Evolutionary conservation across 2,329 filamentous ascomycete species (phyloP), one percentile per base, ranked within the genome.

Genomic region (Aspergillus terreus): DNA sequence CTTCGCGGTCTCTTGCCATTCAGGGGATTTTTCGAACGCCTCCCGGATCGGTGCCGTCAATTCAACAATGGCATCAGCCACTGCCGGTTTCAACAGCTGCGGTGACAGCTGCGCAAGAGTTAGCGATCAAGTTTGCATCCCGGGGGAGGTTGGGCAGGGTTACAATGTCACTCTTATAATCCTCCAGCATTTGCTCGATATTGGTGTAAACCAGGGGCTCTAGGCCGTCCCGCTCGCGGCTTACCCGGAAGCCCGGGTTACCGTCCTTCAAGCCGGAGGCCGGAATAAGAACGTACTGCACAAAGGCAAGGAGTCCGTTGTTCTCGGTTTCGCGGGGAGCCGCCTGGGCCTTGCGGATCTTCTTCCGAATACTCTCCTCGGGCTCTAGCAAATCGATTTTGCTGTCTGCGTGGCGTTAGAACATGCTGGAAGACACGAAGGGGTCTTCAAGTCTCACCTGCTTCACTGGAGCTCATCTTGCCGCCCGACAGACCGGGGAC

Each of bases 381-480:
- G 81, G 60, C 65, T 97, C 94, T 15, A 97, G 82, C n/a, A 97
- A 79, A 66, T 97, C 94, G 59, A 97, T 68, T 61, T 89, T 86
- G 53, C 83, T 81, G 17, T 78, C 71, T 72, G 57, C 51, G 40
- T 2, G 12, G 12, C 6, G 9, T 56, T 52, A 54, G 30, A 30
- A 35, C 11, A 3, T 3, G n/a, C 21, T 9, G 10, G 3, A 32
- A 27, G 15, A 43, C 2, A 15, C 12, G 14, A 21, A 9, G 11
- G 32, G 15, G 12, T 33, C 30, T 1, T 4, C 4, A 4, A 4
- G 9, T 10, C 27, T 25, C 64, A 67, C 64, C 68, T 60, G 62
- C 73, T 53, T 86, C 83, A 63, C 83, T 87, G n/a, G 85, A 82
- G 64, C 82, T 86, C 90, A 96, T 96, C 78, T 96, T 96, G 57